A percentile compares a stretch with the other conserved stretches of the same genome.
Conservation (phyloP, 768 basidiomycete species). For the Cystobasidium ongulense region DNA sequence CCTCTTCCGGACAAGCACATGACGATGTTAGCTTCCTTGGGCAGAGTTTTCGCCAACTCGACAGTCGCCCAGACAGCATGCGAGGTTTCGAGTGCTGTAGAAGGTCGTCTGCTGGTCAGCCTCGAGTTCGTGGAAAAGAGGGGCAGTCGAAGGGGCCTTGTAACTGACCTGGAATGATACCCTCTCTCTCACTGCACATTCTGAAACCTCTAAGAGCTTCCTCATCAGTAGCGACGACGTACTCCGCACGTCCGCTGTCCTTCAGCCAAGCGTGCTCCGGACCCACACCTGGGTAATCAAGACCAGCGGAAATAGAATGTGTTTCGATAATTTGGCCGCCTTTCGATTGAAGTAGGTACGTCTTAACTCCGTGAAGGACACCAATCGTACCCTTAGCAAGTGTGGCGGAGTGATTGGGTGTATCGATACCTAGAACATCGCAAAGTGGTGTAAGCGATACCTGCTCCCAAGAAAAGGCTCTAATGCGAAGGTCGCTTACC, state of each 20-base stretch:
- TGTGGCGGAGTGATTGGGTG: constrained; percentile 83
- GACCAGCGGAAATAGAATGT: constrained; percentile 89
- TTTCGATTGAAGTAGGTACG: constrained; percentile 81
- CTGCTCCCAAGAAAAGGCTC: too few relatives aligned
- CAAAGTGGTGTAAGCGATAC: too few relatives aligned
- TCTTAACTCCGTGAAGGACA: constrained; percentile 89
- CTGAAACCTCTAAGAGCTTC: constrained; percentile 87
- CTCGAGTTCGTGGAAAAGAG: constrained; percentile 3
- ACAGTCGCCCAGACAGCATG: constrained; percentile 94
- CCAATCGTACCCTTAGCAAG: constrained; percentile 83
- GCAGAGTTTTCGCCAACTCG: constrained; percentile 69
- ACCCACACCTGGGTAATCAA: constrained; percentile 95
- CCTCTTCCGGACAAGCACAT: constrained; percentile 91
- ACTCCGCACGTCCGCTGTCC: constrained; percentile 86
- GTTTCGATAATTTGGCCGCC: constrained; percentile 94
- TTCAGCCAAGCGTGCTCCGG: constrained; percentile 98
- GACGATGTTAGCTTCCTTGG: constrained; percentile 77
- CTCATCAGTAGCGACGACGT: constrained; percentile 86
- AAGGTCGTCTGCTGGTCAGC: too few relatives aligned
- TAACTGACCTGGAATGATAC: constrained; percentile 78
- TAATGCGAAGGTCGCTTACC: constrained; percentile 52
- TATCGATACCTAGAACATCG: constrained; percentile 57
- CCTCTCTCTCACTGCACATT: constrained; percentile 81
- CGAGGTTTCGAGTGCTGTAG: constrained; percentile 76
- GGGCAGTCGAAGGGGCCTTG: neutral